Base-by-base conservation (phyloP, 1,284 basidiomycete genomes). In the Microbotryum intermedium region DNA sequence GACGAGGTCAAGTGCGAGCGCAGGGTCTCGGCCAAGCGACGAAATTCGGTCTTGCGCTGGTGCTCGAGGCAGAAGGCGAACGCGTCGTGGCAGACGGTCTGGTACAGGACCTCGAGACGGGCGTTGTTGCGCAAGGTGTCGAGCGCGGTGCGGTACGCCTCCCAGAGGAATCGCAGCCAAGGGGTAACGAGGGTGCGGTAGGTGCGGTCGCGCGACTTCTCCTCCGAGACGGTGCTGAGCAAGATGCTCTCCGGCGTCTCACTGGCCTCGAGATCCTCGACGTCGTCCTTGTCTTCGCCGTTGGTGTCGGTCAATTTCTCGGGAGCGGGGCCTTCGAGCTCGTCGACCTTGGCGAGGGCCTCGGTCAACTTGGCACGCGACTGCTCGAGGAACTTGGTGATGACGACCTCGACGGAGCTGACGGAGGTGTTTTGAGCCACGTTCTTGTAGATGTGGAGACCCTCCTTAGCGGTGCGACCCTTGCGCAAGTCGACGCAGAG, bases 71-170 rank as follows among this genome's bases (percentile, higher is more conserved):
- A 98, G 78, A 99, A 98, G 72, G 87, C 85, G 81, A 98, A 95
- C 0, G 94, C 94, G 78, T 95, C 89, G 76, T 94, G 88, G 6
- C 93, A 94, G 72, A 97, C 87, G 84, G 90, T 86, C 89, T 91
- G 70, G 78, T 98, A 98, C 68, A 97, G 90, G 16, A 81, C 78
- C 77, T 99, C 95, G 58, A 98, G 78, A 50, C 94, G 81, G 48
- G 92, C 89, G 74, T 97, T 98, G 76, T 97, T 97, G 75, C 97
- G 93, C 70, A 97, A 80, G 10, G 93, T 94, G 79, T 98, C 95
- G 60, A 99, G 81, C 9, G 89, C 90, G 30, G 92, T 97, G 62
- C 95, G 85, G 76, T 97, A 97, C 66, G 90, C 90, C 80, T 98
- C 94, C 92, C 93, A 98, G 30, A 94, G 81, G 77, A 97, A 97